Percentiles rank a stretch among this genome's conserved stretches.
Conservation (phyloP, 1,284 basidiomycete genomes). For the Coniferiporia sulphurascens region DNA sequence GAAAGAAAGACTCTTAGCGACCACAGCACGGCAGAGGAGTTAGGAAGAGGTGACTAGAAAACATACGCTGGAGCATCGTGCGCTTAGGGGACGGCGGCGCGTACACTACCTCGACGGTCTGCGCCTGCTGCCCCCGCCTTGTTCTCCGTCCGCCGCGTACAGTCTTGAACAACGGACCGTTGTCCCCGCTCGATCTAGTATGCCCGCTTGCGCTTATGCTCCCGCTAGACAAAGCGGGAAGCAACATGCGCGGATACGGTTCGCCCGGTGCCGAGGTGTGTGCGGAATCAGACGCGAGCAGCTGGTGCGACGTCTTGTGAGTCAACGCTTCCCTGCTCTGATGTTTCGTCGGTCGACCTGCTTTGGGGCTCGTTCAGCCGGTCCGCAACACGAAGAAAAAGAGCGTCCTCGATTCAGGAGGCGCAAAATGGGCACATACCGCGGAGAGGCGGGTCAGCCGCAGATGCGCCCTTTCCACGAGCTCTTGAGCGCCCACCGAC, state of each 20-base stretch:
- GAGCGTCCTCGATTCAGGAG: not conserved
- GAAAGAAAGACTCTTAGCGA: not conserved
- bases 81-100: constrained; percentile 24
- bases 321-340: constrained; percentile 1
- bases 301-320: constrained; percentile 5
- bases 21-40: not conserved
- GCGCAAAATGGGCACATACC: not conserved
- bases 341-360: constrained; percentile 4
- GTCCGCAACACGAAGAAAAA: not conserved
- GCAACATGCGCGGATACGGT: constrained; percentile 2
- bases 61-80: constrained; percentile 33
- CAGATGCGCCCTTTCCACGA: not conserved
- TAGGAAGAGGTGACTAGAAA: constrained; percentile 10
- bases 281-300: not conserved
- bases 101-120: constrained; percentile 4
- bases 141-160: not conserved
- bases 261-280: not conserved
- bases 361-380: not conserved
- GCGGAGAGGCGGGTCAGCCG: not conserved
- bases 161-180: not conserved
- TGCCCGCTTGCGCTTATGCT: not conserved
- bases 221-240: not conserved
- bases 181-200: not conserved
- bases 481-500: not conserved
- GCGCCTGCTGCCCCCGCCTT: not conserved